Base-by-base conservation (phyloP, 2,329 filamentous ascomycete species). In the Cercospora sp. region DNA sequence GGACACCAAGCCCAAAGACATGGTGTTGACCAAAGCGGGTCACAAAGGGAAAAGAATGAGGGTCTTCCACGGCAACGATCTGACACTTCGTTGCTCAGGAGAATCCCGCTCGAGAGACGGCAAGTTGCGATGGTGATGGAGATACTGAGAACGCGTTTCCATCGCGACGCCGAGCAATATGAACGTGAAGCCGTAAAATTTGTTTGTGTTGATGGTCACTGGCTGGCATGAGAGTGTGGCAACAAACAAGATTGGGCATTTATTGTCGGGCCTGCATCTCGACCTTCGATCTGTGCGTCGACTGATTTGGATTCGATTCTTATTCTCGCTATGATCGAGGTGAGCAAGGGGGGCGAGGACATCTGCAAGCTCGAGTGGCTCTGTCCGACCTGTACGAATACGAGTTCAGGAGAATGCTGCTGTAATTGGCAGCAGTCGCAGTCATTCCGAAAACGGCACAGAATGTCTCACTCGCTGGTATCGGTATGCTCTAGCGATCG, bases 151-250 rank as follows among this genome's bases (percentile, higher is more conserved):
- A 69, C 70, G 69, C 66, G 72, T 74, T 74, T 71, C 74, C 73
- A 66, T 71, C 69, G 72, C 72, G 71, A 74, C 74, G 62, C 55
- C 58, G 49, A 60, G 66, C 69, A 70, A 73, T 74, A 72, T 73
- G 69, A 74, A 70, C 67, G 65, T 64, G 13, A 34, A 53, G 28
- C 26, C 58, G 32, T n/a, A 49, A 73, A 67, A 73, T 73, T 74
- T 72, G 70, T 72, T 70, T 71, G 62, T 69, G 66, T 57, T 71
- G 66, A 63, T 68, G 45, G 30, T 28, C 37, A 55, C 64, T 55
- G 28, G 55, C 69, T 71, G 74, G 74, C 60, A 75, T 72, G 71
- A 59, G 62, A 61, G 21, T 13, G 28, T 53, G 37, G 60, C 57
- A 68, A 70, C 68, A 72, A 72, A 65, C 71, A 72, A 66, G 45